A percentile compares a stretch with the other conserved stretches of the same genome.
Conservation (phyloP, 768 basidiomycete genomes). For the Suillus subluteus region DNA sequence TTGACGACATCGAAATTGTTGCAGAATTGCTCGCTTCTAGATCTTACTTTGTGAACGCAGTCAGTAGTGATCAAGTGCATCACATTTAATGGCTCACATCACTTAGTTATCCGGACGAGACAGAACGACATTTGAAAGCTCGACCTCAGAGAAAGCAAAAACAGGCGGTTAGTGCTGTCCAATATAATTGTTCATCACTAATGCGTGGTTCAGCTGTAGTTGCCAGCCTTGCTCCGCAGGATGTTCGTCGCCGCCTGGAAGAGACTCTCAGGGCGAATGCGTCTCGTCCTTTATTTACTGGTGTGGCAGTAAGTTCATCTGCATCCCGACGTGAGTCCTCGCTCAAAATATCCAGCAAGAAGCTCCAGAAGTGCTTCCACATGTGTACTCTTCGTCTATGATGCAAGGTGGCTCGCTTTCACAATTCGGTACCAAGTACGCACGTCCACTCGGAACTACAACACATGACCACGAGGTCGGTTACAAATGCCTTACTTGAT, state of each 20-base stretch:
- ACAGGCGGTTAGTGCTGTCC: not conserved
- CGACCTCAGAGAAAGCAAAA: not conserved
- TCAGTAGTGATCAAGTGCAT: constrained; percentile 29
- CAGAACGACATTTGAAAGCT: not conserved
- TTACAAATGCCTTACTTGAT: constrained; percentile 3
- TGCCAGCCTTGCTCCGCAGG: constrained; percentile 43
- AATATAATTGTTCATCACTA: not conserved
- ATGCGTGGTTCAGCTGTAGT: constrained; percentile 7
- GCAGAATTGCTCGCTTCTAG: constrained; percentile 71
- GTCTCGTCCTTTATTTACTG: constrained; percentile 65
- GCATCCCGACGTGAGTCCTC: not conserved
- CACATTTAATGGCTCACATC: not conserved
- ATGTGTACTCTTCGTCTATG: constrained; percentile 81
- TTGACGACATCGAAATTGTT: constrained; percentile 80
- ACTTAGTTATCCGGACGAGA: not conserved
- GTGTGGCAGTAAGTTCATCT: constrained; percentile 47
- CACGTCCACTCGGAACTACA: constrained; percentile 82
- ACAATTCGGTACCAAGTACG: constrained; percentile 74
- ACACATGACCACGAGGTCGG: constrained; percentile 68
- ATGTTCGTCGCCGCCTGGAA: constrained; percentile 66
- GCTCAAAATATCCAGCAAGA: constrained; percentile 44
- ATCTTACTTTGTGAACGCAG: constrained; percentile 48
- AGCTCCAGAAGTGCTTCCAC: constrained; percentile 70
- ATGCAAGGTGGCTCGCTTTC: constrained; percentile 68
- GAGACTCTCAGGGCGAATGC: constrained; percentile 62